Evolutionary conservation across 1,284 basidiomycete species (phyloP).

Genomic region (Austroboletus niveus): DNA sequence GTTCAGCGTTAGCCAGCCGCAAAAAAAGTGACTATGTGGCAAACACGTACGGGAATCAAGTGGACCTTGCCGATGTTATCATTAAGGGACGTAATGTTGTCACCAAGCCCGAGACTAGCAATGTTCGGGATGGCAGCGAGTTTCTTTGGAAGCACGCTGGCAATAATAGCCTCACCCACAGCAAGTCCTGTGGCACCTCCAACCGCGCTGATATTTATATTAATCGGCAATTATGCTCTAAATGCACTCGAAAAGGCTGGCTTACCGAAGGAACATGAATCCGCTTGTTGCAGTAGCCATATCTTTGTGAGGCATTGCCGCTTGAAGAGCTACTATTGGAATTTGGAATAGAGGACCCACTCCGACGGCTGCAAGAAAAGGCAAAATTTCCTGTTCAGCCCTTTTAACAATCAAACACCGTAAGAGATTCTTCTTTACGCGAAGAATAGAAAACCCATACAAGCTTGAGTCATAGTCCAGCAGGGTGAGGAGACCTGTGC

Average conservation of each 20-base stretch:
- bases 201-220: constrained; percentile 45
- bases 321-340: constrained; percentile 73
- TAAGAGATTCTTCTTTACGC: not conserved
- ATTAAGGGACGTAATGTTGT: constrained; percentile 50
- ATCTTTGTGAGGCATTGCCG: constrained; percentile 78
- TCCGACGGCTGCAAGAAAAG: constrained; percentile 60
- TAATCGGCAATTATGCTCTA: not conserved
- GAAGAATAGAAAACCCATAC: constrained; percentile 33
- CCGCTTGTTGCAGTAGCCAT: constrained; percentile 76
- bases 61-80: constrained; percentile 54
- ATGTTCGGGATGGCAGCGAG: constrained; percentile 48
- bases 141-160: constrained; percentile 57
- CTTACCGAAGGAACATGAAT: constrained; percentile 58
- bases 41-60: constrained; percentile 45
- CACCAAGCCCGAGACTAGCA: constrained; percentile 36
- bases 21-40: not conserved
- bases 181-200: constrained; percentile 76
- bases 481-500: constrained; percentile 63
- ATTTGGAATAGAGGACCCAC: constrained; percentile 66
- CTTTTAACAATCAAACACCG: constrained; percentile 33
- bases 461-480: constrained; percentile 42
- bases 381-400: constrained; percentile 57
- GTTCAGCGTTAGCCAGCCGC: not conserved
- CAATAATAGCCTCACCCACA: constrained; percentile 66
- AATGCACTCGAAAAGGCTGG: not conserved